Evolutionary conservation across 2,329 filamentous ascomycete species (phyloP).

Genomic region (Aspergillus glaucus): DNA sequence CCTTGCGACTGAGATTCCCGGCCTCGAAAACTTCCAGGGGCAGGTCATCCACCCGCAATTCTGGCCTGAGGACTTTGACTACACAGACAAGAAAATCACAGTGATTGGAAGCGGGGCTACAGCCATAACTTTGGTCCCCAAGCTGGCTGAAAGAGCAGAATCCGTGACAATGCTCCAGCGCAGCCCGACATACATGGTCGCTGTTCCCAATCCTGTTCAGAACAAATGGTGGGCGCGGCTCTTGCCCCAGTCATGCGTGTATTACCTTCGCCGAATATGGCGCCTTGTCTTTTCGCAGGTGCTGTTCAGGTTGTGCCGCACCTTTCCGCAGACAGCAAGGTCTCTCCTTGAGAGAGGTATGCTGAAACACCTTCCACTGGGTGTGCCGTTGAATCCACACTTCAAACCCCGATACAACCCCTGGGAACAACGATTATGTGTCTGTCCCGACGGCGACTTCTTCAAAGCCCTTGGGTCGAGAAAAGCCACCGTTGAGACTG

Average conservation of each 20-base stretch:
- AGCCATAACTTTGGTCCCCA: constrained; percentile 65
- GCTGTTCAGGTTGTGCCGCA: constrained; percentile 44
- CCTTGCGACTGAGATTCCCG: constrained; percentile 54
- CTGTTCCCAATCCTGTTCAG: constrained; percentile 33
- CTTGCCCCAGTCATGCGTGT: constrained; percentile 3
- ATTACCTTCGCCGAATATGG: constrained; percentile 32
- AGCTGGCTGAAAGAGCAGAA: constrained; percentile 54
- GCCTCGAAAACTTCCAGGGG: constrained; percentile 58
- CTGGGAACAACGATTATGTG: constrained; percentile 67
- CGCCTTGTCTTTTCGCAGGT: constrained; percentile 41
- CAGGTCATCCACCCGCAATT: constrained; percentile 61
- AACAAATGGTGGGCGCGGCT: neutral
- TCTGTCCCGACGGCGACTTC: constrained; percentile 54
- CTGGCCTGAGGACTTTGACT: constrained; percentile 62
- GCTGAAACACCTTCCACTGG: constrained; percentile 43
- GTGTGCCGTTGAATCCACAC: constrained; percentile 44
- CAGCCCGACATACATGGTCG: constrained; percentile 60
- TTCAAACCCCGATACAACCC: constrained; percentile 59
- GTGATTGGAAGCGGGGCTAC: constrained; percentile 71
- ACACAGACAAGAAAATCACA: constrained; percentile 58
- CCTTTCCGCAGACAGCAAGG: constrained; percentile 45
- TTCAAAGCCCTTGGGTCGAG: constrained; percentile 45
- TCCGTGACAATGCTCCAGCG: constrained; percentile 71
- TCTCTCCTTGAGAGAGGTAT: constrained; percentile 39
- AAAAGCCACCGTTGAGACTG: constrained; percentile 46